Evolutionary conservation across 805 yeast genomes (phyloP), one percentile per base, ranked within the genome.

Genomic region (Candida krabiensis): DNA sequence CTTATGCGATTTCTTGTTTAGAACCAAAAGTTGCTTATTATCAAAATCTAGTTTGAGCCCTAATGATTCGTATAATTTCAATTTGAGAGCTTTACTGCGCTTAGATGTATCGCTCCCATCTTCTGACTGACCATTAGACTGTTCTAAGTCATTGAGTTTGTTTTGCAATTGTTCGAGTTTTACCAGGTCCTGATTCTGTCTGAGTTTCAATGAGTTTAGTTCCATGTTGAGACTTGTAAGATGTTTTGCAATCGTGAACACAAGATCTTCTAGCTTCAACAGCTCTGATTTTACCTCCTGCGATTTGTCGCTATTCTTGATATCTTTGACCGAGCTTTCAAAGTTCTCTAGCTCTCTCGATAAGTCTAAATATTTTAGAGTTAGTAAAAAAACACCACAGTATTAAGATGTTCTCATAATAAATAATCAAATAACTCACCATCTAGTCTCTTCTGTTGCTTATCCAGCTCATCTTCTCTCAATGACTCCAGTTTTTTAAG

Each of bases 41-140:
- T 63, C 61, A 9, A 58, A 47, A 50, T 56, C 78, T 75, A 19
- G 77, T 55, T 32, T 67, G 5, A 84, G 55, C 1, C 89, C 91
- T 42, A 83, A 53, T 30, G 75, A 75, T 46, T 79, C 74, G 56
- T 69, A 83, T 14, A 85, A 62, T 50, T 77, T 76, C 35, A 83
- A 58, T 49, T 79, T 80, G 49, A 84, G 55, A 23, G 68, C 62
- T 28, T 68, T 66, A 16, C 75, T 72, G 32, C 57, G 59, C 37
- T 64, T 63, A 31, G 58, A 55, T 11, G 36, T 40, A 41, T 56
- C 58, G 28, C 44, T 42, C 15, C 51, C 53, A 13, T 46, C 41
- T 21, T 35, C 38, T 7, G 31, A 24, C 17, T 26, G 37, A 19
- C 30, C 41, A 32, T 38, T 42, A 9, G 47, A 37, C 11, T 41